These are phyloP conservation scores for Botrytis squamosa DNA, from an alignment of 2,329 filamentous ascomycete species.

Conservation along the genomic window DNA sequence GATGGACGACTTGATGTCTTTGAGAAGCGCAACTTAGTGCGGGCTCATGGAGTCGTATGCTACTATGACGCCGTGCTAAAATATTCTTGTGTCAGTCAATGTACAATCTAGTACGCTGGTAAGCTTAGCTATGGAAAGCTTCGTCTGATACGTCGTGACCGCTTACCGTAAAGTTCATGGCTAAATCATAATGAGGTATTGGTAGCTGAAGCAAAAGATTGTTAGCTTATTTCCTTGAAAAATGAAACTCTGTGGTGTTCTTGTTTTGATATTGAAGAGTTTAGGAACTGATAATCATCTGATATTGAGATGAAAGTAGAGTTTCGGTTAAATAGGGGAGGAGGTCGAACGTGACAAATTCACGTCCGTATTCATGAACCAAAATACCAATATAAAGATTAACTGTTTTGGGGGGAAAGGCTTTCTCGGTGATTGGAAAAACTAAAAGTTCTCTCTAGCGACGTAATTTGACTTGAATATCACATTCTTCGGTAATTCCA, in stretches of 20 bases:
- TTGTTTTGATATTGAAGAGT: neutral
- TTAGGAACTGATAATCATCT: neutral
- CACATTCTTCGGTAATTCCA: neutral
- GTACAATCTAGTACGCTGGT: neutral
- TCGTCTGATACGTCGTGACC: neutral
- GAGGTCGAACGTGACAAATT: neutral
- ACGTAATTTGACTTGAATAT: neutral
- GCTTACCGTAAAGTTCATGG: neutral
- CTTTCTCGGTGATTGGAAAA: fast-evolving
- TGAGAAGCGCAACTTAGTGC: neutral
- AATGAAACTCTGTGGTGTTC: neutral
- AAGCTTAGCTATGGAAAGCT: neutral
- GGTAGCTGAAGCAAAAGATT: neutral
- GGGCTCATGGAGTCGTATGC: neutral
- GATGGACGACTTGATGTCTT: neutral
- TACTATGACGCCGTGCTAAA: neutral
- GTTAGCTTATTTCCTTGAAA: neutral
- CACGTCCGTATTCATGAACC: neutral
- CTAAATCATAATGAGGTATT: neutral
- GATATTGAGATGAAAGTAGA: neutral
- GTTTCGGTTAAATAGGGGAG: neutral
- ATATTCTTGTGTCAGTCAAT: neutral
- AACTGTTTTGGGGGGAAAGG: fast-evolving
- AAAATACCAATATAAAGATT: neutral
- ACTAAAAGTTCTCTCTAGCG: neutral